Percentiles rank a stretch among this genome's conserved stretches.
Conservation (phyloP, 352 stramenopile genomes). For the Nothophytophthora sp. region DNA sequence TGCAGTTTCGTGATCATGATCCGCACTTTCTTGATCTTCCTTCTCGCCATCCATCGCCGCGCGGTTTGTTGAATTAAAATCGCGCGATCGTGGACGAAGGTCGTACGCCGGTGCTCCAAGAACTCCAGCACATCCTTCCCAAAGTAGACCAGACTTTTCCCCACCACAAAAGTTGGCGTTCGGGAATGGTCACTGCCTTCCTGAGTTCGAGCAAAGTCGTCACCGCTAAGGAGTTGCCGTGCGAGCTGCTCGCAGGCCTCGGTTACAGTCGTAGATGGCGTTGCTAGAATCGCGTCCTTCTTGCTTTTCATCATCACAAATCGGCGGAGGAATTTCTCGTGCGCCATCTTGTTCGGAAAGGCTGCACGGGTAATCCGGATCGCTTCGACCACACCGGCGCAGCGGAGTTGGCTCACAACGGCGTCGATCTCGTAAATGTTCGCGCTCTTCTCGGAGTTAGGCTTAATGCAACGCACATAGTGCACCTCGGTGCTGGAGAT, state of each 20-base stretch:
- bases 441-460: slow-evolving; percentile 83
- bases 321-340: slow-evolving; percentile 87
- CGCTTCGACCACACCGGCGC: slow-evolving; percentile 89
- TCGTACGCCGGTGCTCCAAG: slow-evolving; percentile 78
- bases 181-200: slow-evolving; percentile 31
- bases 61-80: slow-evolving; percentile 60
- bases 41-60: slow-evolving; percentile 53
- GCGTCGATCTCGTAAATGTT: slow-evolving; percentile 82
- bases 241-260: slow-evolving; percentile 70
- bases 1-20: slow-evolving; percentile 62
- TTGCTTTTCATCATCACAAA: slow-evolving; percentile 77
- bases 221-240: slow-evolving; percentile 37
- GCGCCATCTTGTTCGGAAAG: slow-evolving; percentile 94
- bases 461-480: slow-evolving; percentile 93
- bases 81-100: slow-evolving; percentile 71
- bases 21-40: slow-evolving; percentile 49
- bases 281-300: slow-evolving; percentile 15
- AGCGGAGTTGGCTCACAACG: slow-evolving; percentile 88
- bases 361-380: slow-evolving; percentile 89
- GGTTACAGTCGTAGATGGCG: slow-evolving; percentile 46
- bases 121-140: slow-evolving; percentile 92
- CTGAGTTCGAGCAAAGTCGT: slow-evolving; percentile 42
- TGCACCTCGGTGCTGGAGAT: slow-evolving; percentile 86
- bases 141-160: slow-evolving; percentile 94
- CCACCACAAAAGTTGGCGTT: slow-evolving; percentile 68